phyloP scores from a whole-genome alignment of 2,329 filamentous ascomycete genomes.

The Arthrinium phaeospermum region DNA sequence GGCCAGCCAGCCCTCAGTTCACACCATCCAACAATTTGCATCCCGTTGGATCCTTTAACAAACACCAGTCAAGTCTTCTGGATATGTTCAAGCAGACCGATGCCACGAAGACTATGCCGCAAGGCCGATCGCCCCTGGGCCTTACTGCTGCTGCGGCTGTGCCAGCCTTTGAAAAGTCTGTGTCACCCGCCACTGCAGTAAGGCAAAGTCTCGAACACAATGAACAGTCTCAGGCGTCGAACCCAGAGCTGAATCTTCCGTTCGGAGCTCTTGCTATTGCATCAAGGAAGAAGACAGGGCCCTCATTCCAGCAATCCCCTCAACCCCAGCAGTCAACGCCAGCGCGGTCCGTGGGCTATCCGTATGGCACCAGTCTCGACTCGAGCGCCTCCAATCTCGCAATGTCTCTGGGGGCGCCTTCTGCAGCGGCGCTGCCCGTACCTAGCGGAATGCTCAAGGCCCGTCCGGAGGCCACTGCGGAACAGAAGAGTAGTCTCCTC shows the following conservation, averaged over 20 bases:
- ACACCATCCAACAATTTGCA: conserved; percentile 22
- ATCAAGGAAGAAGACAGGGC: conserved; percentile 38
- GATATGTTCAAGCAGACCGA: conserved; percentile 58
- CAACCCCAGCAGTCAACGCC: background rate
- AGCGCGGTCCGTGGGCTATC: conserved; percentile 6
- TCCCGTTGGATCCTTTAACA: conserved; percentile 36
- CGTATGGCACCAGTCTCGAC: conserved; percentile 23
- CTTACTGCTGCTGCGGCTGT: background rate
- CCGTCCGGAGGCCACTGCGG: conserved; percentile 44
- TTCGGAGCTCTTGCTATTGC: conserved; percentile 47
- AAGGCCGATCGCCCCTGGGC: background rate
- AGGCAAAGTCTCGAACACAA: conserved; percentile 37
- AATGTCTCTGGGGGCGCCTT: conserved; percentile 35
- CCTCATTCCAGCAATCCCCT: conserved; percentile 26
- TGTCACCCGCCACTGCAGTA: conserved; percentile 35
- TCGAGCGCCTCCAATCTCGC: conserved; percentile 32
- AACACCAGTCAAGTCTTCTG: conserved; percentile 56
- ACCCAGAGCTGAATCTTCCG: conserved; percentile 45
- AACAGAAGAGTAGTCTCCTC: conserved; percentile 55
- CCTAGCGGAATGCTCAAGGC: conserved; percentile 36
- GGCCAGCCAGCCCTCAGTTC: conserved; percentile 13
- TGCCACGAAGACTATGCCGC: conserved; percentile 23
- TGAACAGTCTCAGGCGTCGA: conserved; percentile 39
- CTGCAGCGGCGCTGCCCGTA: conserved; percentile 35
- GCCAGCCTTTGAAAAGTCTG: conserved; percentile 20